Percentiles rank a stretch among this genome's conserved stretches.
These are phyloP conservation scores for Dipsacomyces acuminosporus DNA, from an alignment of 371 early-diverging fungal genomes.

Conservation along the genomic window DNA sequence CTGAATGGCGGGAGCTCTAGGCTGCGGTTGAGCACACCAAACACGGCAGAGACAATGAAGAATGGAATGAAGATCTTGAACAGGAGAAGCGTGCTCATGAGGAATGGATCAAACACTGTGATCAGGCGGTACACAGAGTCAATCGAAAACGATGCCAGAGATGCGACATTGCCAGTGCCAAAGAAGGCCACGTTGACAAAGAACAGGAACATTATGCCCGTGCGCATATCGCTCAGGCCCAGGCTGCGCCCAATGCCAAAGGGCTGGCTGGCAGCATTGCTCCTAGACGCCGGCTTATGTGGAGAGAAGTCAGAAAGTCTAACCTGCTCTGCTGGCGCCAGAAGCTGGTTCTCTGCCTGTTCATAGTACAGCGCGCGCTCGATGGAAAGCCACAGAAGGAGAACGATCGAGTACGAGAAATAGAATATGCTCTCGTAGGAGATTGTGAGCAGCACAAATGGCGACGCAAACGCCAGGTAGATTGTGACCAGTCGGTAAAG, in stretches of 20 bases:
- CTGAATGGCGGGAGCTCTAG: constrained; percentile 77
- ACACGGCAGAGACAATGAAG: constrained; percentile 75
- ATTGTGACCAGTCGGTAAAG: constrained; percentile 71
- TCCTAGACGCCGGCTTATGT: constrained; percentile 1
- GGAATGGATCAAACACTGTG: constrained; percentile 84
- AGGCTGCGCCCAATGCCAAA: constrained; percentile 12
- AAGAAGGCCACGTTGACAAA: constrained; percentile 92
- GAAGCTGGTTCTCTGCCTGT: constrained; percentile 29
- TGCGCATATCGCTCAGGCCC: constrained; percentile 60
- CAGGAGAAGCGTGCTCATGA: constrained; percentile 82
- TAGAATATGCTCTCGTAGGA: constrained; percentile 88
- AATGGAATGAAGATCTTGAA: constrained; percentile 90
- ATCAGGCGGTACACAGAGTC: constrained; percentile 88
- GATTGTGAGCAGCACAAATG: constrained; percentile 80
- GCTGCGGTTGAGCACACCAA: constrained; percentile 67
- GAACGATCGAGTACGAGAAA: constrained; percentile 65
- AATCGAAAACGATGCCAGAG: constrained; percentile 78
- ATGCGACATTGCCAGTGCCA: constrained; percentile 94
- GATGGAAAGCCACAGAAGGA: constrained; percentile 76
- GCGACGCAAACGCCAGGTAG: constrained; percentile 80
- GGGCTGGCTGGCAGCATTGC: not conserved
- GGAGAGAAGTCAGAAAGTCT: constrained; percentile 20
- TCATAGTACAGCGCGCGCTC: constrained; percentile 53
- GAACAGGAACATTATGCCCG: constrained; percentile 74
- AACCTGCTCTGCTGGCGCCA: constrained; percentile 25